Conservation (phyloP, 202 grass and related monocot species). For the Schoenoplectus triqueter region DNA sequence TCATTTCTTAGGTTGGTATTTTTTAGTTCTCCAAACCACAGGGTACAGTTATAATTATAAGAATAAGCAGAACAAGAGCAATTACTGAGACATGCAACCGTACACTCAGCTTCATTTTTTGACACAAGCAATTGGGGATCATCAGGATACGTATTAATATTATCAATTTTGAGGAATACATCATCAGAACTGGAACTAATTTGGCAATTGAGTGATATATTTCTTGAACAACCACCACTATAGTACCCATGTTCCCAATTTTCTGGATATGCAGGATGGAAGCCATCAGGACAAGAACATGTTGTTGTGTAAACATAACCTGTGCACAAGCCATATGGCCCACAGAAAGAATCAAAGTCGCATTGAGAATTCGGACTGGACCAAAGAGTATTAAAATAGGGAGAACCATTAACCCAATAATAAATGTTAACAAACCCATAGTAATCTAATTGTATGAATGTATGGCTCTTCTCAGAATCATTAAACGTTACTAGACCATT, state of each 20-base stretch:
- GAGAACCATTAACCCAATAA: not conserved
- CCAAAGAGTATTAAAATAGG: not conserved
- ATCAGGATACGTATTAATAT: slow-evolving; percentile 37
- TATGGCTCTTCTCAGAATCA: not conserved
- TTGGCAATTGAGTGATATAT: slow-evolving; percentile 8
- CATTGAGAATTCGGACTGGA: slow-evolving; percentile 8
- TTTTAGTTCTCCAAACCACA: slow-evolving; percentile 42
- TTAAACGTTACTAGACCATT: not conserved
- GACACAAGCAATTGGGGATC: not conserved
- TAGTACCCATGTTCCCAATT: not conserved
- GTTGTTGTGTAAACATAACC: not conserved
- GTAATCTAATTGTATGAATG: not conserved
- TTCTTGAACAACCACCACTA: slow-evolving; percentile 2
- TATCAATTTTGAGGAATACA: not conserved
- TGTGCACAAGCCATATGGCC: slow-evolving; percentile 27
- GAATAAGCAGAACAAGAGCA: slow-evolving; percentile 43
- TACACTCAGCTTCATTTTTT: slow-evolving; percentile 31
- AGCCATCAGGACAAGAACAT: slow-evolving; percentile 40
- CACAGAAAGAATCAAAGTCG: slow-evolving; percentile 25
- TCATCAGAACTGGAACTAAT: not conserved
- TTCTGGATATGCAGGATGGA: not conserved
- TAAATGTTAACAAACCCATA: not conserved
- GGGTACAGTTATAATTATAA: not conserved
- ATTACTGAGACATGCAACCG: slow-evolving; percentile 16
- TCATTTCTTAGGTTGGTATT: slow-evolving; percentile 10